A percentile compares a stretch with the other conserved stretches of the same genome.
phyloP scores from a whole-genome alignment of 352 stramenopile species.

The Phytophthora fragariaefolia region DNA sequence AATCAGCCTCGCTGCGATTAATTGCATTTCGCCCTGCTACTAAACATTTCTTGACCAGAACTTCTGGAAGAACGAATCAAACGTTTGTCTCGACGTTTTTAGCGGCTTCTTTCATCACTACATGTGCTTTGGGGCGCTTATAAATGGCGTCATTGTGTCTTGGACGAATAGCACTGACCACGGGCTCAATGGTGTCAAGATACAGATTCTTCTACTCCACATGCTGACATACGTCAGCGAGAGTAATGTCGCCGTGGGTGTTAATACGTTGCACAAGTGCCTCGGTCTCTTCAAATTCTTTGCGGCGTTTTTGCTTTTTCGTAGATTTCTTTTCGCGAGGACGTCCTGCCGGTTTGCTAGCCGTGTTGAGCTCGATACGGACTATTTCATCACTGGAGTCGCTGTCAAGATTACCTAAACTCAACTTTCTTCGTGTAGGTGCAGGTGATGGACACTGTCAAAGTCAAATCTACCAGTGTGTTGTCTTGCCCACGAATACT shows the following conservation, averaged over 20 bases:
- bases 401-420: too few species aligned
- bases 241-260: background rate
- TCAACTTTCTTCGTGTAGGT: too few species aligned
- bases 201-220: background rate
- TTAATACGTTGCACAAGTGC: background rate
- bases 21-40: background rate
- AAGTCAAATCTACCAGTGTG: too few species aligned
- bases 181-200: background rate
- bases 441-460: too few species aligned
- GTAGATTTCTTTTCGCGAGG: background rate
- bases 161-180: background rate
- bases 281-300: background rate
- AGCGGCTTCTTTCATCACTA: background rate
- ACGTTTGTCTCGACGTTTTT: background rate
- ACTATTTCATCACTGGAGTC: too few species aligned
- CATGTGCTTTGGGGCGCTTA: slow-evolving; percentile 1
- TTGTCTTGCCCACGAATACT: too few species aligned
- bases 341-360: too few species aligned
- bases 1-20: background rate
- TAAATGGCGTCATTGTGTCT: background rate
- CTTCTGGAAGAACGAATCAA: background rate
- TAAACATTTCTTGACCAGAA: slow-evolving; percentile 4
- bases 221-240: background rate
- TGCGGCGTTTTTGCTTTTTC: background rate
- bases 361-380: too few species aligned